Percentiles rank a stretch among this genome's conserved stretches.
Conservation (phyloP, 345 rosid species). For the Psidium guajava region DNA sequence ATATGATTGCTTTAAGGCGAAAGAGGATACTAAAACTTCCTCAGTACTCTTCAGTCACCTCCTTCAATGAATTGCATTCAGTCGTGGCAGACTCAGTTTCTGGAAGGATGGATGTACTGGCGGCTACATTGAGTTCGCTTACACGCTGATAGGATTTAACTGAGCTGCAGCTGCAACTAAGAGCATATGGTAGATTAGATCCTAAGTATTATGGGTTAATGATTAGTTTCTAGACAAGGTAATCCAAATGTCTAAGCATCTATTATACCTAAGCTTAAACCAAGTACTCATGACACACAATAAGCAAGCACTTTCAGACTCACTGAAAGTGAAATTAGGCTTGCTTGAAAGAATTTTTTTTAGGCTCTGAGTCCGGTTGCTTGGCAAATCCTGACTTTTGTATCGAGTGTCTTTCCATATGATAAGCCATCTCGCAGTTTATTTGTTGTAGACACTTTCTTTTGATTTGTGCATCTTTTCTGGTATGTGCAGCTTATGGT, state of each 20-base stretch:
- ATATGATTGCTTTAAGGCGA: not conserved
- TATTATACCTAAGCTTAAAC: not conserved
- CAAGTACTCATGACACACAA: not conserved
- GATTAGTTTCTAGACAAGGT: not conserved
- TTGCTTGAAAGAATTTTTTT: not conserved
- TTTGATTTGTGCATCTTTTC: not conserved
- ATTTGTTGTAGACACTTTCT: not conserved
- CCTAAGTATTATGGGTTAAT: not conserved
- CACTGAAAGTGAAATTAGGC: not conserved
- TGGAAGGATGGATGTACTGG: not conserved
- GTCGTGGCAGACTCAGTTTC: not conserved
- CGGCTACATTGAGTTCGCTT: not conserved
- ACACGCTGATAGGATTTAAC: not conserved
- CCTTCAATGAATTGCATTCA: not conserved
- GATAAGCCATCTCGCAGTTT: not conserved
- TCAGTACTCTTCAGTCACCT: not conserved
- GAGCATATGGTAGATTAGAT: not conserved
- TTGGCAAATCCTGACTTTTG: not conserved
- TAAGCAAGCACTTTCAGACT: not conserved
- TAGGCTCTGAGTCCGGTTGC: not conserved
- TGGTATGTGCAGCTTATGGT: constrained; percentile 67
- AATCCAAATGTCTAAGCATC: not conserved
- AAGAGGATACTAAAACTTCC: not conserved
- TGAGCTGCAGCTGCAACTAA: not conserved
- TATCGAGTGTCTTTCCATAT: not conserved